Base-by-base conservation (phyloP, 768 basidiomycete genomes). In the Suillus occidentalis region DNA sequence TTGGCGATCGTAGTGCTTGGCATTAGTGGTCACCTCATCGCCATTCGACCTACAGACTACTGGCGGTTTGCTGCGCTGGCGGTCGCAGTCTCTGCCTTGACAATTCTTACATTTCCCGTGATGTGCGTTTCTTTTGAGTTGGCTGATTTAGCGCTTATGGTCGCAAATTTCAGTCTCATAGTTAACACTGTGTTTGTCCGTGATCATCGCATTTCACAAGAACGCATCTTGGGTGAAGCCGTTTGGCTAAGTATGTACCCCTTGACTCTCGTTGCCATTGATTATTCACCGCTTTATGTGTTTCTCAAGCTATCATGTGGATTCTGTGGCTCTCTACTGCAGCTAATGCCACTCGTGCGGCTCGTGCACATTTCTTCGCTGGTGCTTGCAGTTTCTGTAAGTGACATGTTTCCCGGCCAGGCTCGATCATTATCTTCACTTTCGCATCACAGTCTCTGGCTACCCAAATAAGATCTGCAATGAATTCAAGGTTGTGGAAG, bases 281-380 rank as follows among this genome's bases (percentile, higher is more conserved):
- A 5, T 47, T 25, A 25, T 5, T 52, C 5, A 25, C 22, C 16
- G n/a, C 6, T 8, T 16, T 4, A 1, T 49, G 37, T 64, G 3
- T 55, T 6, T 47, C 6, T 13, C 13, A 63, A 78, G 79, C 62
- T n/a, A 7, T 78, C 49, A 72, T 83, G 42, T 78, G 74, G 71
- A 61, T 81, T 36, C 66, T 82, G 34, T 83, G 78, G 82, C 73
- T 82, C 37, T 73, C 79, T 6, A 69, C 73, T 34, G 82, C 66
- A 10, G 76, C 71, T 2, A 65, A 75, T 28, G 61, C 79, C 4
- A 76, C 72, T 14, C 39, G 18, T 13, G 34, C 66, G 12, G 13
- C 40, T 2, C 57, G 20, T 8, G 7, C 1, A 7, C 3, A 55
- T 20, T 47, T 9, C 43, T 70, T 70, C 59, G 28, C 63, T 5